Base-by-base conservation (phyloP, 345 rosid species). In the Syzygium oleosum region DNA sequence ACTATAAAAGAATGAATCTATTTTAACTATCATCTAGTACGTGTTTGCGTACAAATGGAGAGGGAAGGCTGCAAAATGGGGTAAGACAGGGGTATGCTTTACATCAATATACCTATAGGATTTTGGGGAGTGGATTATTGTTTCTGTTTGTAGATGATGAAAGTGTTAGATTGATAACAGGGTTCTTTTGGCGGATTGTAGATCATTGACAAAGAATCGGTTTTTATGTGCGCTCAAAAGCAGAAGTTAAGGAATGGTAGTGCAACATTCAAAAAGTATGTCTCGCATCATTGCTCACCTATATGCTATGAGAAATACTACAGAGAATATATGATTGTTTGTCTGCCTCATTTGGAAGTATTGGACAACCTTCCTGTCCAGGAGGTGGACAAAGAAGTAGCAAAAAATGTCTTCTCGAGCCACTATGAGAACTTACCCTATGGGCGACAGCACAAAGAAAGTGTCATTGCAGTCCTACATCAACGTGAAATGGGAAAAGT, bases 301-400 rank as follows among this genome's bases (percentile, higher is more conserved):
- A 91, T 93, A 65, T 94, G 94, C 92, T 94, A 90, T 43, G 93
- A 93, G 90, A 94, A 91, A 87, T 94, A 92, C 87, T 94, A 94
- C 83, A 84, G 94, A 65, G 93, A 92, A 84, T 93, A 87, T 78
- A 87, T 93, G 90, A 78, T 94, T 84, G 92, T 89, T 87, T 93
- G 93, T 27, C 91, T 94, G 73, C 94, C 94, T 56, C 88, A 23
- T 79, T 87, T 94, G 88, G 85, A 90, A 78, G 94, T 92, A 54
- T 86, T 93, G 85, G 96, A 94, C 85, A 93, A 93, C 90, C 85
- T 88, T 54, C 87, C 90, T 4, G 91, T 94, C 84, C 87, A 23
- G 85, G 85, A 79, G 84, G 55, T 53, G 31, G 94, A 94, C 88
- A 92, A 85, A 84, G 91, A 91, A 84, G 89, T 84, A 85, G 94